phyloP scores from a whole-genome alignment of 139 green algal species.

The Chlorella sp. region DNA sequence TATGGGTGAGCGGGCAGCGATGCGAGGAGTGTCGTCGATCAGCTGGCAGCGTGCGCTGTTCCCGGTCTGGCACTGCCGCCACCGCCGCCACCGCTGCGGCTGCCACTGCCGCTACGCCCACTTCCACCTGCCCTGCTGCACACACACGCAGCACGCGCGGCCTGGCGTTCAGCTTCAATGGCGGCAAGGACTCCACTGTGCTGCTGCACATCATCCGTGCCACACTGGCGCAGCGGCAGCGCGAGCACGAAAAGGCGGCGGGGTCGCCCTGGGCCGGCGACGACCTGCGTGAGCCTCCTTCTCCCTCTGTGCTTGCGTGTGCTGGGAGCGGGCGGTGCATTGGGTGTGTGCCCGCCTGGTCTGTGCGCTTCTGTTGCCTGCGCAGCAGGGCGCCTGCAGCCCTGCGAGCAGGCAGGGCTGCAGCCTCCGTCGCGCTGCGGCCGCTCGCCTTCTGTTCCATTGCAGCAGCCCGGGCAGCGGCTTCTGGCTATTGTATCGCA shows the following conservation, averaged over 20 bases:
- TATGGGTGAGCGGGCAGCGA: slow-evolving; percentile 46
- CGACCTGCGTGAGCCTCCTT: neutral
- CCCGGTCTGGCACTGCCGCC: neutral
- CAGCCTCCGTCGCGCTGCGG: neutral
- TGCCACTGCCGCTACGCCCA: neutral
- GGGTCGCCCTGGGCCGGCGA: neutral
- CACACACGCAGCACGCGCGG: slow-evolving; percentile 5
- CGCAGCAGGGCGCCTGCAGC: neutral
- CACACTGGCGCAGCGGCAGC: slow-evolving; percentile 40
- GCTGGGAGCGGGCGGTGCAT: too few species aligned
- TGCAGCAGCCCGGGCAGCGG: too few species aligned
- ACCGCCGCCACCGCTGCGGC: neutral
- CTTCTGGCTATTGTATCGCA: too few species aligned
- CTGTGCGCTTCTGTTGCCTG: neutral
- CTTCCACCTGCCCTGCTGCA: neutral
- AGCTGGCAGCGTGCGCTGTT: neutral
- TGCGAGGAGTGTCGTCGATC: neutral
- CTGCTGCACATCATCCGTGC: slow-evolving; percentile 89
- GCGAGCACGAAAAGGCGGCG: neutral
- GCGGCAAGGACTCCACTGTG: slow-evolving; percentile 94
- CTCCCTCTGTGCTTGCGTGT: neutral
- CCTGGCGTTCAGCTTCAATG: slow-evolving; percentile 94
- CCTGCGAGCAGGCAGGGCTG: too few species aligned
- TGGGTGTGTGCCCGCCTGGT: too few species aligned
- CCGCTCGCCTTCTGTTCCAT: neutral